phyloP scores from a whole-genome alignment of 306 rosid species.

The Coriaria nepalensis region DNA sequence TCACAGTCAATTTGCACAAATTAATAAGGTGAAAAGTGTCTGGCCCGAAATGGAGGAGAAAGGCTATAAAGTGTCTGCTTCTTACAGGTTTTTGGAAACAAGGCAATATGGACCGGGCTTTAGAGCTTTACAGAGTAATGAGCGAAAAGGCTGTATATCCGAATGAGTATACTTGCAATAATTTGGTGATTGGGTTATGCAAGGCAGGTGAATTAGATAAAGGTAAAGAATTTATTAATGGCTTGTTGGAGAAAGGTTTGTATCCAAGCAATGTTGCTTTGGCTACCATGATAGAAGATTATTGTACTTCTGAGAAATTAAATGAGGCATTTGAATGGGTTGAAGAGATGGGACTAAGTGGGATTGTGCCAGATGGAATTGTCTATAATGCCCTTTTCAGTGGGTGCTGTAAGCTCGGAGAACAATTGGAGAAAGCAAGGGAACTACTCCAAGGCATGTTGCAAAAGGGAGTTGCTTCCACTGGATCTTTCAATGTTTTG shows the following conservation, averaged over 20 bases:
- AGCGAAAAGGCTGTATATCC: conserved; percentile 21
- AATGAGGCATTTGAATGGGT: conserved; percentile 24
- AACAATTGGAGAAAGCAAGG: conserved; percentile 23
- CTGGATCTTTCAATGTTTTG: conserved; percentile 26
- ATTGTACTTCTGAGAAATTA: conserved; percentile 28
- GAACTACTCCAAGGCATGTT: conserved; percentile 21
- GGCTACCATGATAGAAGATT: conserved; percentile 29
- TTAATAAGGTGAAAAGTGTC: conserved; percentile 21
- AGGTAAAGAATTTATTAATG: conserved; percentile 24
- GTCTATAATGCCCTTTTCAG: conserved; percentile 26
- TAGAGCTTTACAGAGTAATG: conserved; percentile 28
- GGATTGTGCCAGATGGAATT: conserved; percentile 19
- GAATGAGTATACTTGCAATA: conserved; percentile 23
- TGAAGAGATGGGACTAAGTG: conserved; percentile 26
- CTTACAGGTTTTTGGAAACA: conserved; percentile 25
- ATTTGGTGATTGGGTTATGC: conserved; percentile 34
- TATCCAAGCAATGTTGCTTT: conserved; percentile 26
- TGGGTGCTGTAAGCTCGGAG: conserved; percentile 27
- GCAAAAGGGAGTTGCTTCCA: conserved; percentile 22
- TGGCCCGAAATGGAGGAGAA: conserved; percentile 35
- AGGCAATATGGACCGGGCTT: conserved; percentile 25
- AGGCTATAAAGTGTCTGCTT: conserved; percentile 31
- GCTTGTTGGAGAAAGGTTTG: conserved; percentile 26
- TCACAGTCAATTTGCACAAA: conserved; percentile 29
- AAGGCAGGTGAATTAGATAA: conserved; percentile 29